A percentile compares a stretch with the other conserved stretches of the same genome.
These are phyloP conservation scores for Euphorbia lathyris DNA, from an alignment of 345 rosid genomes.

Conservation along the genomic window DNA sequence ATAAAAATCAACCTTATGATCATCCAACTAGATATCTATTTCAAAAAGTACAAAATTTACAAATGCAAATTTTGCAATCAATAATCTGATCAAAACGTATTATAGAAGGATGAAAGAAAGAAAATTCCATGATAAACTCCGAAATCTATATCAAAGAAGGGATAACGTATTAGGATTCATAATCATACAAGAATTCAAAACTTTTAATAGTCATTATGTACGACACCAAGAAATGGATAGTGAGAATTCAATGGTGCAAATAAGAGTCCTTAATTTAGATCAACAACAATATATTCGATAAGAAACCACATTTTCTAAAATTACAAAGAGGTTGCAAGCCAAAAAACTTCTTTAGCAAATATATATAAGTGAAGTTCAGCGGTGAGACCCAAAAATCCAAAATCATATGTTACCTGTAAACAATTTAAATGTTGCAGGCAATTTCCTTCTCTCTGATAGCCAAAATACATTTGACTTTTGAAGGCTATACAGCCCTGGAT, in stretches of 20 bases:
- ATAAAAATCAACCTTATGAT: neutral
- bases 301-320: neutral
- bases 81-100: neutral
- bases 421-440: constrained; percentile 56
- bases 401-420: constrained; percentile 51
- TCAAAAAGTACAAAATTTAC: neutral
- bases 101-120: neutral
- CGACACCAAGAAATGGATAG: neutral
- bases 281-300: neutral
- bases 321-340: neutral
- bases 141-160: neutral
- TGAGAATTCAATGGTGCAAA: neutral
- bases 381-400: neutral
- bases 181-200: neutral
- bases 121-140: neutral
- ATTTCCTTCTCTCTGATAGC: constrained; percentile 49
- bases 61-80: neutral
- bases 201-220: neutral
- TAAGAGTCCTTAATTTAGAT: neutral
- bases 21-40: neutral
- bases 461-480: constrained; percentile 62
- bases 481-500: constrained; percentile 55
- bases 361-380: no score
- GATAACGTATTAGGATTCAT: neutral
- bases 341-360: no score